Evolutionary conservation across 108 stramenopile species (phyloP).

Genomic region (Chaetoceros muelleri): DNA sequence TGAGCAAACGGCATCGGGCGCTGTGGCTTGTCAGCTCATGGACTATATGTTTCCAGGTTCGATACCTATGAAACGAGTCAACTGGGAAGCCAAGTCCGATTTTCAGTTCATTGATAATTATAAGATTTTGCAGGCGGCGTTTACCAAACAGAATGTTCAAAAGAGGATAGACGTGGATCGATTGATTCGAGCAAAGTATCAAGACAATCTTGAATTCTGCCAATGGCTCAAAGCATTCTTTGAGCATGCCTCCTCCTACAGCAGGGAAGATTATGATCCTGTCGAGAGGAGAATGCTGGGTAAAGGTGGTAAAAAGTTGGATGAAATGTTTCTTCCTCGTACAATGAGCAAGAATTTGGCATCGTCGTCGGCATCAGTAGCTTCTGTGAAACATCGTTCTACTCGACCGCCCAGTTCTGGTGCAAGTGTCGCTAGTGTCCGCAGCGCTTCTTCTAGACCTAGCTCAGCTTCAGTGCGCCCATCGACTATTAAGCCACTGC

Average conservation of each 20-base stretch:
- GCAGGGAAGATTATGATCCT: constrained; percentile 83
- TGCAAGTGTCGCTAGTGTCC: constrained; percentile 9
- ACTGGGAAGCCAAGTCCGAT: constrained; percentile 85
- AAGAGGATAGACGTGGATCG: constrained; percentile 81
- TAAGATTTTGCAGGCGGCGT: constrained; percentile 94
- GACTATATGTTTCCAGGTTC: constrained; percentile 89
- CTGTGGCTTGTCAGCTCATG: constrained; percentile 93
- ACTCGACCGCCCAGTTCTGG: constrained; percentile 4
- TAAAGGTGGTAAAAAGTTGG: constrained; percentile 72
- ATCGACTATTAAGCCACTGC: background rate
- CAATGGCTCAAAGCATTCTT: constrained; percentile 97
- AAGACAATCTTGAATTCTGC: constrained; percentile 98
- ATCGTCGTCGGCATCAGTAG: background rate
- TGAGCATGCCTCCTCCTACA: constrained; percentile 55
- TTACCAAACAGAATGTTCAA: constrained; percentile 72
- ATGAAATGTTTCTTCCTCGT: constrained; percentile 4
- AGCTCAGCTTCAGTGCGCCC: background rate
- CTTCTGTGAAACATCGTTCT: constrained; percentile 3
- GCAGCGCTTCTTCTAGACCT: background rate
- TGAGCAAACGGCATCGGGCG: constrained; percentile 95
- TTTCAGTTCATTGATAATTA: constrained; percentile 93
- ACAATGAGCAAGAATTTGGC: constrained; percentile 6
- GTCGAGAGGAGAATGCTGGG: constrained; percentile 71
- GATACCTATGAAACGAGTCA: constrained; percentile 87
- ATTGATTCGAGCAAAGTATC: constrained; percentile 90